These are phyloP conservation scores for Colletotrichum horii DNA, from an alignment of 2,329 filamentous ascomycete genomes.

Conservation along the genomic window DNA sequence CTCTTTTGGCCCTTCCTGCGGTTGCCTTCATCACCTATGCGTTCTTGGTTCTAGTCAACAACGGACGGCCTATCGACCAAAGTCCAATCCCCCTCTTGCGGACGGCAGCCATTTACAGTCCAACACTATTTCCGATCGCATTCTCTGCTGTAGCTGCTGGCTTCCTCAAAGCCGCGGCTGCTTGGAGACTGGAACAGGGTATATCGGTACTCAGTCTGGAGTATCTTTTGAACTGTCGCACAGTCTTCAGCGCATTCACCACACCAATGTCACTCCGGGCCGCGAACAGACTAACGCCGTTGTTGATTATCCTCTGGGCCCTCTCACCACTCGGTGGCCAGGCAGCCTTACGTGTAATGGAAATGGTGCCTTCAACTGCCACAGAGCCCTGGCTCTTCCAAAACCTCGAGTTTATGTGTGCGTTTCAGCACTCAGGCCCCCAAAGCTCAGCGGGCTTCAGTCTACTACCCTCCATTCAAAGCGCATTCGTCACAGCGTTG, in stretches of 20 bases:
- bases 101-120: not conserved
- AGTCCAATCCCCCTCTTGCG: not conserved
- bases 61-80: not conserved
- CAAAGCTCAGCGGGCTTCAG: not conserved
- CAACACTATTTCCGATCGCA: not conserved
- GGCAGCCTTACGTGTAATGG: not conserved
- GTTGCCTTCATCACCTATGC: not conserved
- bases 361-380: not conserved
- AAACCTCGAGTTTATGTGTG: not conserved
- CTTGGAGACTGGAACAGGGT: not conserved
- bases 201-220: not conserved
- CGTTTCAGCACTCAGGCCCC: not conserved
- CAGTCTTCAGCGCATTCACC: constrained; percentile 1
- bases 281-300: not conserved
- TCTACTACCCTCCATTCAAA: not conserved
- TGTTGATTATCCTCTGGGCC: not conserved
- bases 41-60: not conserved
- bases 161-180: not conserved
- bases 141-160: constrained; percentile 4
- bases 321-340: constrained; percentile 2
- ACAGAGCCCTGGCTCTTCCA: not conserved
- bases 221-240: not conserved
- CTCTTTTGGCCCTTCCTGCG: not conserved
- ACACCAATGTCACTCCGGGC: not conserved
- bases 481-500: not conserved